These are phyloP conservation scores for Taxillus chinensis DNA, from an alignment of 164 flowering plant genomes.

Conservation along the genomic window DNA sequence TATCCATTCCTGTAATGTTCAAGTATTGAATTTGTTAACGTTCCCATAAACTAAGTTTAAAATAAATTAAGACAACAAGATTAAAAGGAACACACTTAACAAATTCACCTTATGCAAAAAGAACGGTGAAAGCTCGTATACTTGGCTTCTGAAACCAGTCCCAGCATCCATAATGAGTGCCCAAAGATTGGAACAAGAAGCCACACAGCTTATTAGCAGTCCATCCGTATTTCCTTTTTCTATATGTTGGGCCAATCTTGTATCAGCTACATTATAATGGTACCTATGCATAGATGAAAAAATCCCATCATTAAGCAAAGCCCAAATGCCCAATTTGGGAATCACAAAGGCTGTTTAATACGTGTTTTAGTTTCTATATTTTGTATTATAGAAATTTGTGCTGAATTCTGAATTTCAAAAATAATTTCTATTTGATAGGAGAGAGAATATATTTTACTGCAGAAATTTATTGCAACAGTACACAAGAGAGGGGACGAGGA, in stretches of 20 bases:
- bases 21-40: conserved; percentile 1
- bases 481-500: too few relatives aligned
- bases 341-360: background rate
- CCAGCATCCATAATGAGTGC: conserved; percentile 95
- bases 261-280: conserved; percentile 83
- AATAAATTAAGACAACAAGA: background rate
- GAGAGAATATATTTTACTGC: too few relatives aligned
- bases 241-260: conserved; percentile 68
- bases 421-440: too few relatives aligned
- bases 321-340: background rate
- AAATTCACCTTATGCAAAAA: conserved; percentile 66
- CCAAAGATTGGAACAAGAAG: conserved; percentile 87
- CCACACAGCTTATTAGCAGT: conserved; percentile 66
- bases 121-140: conserved; percentile 61
- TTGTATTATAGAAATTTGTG: too few relatives aligned
- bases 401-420: too few relatives aligned
- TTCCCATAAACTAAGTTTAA: background rate
- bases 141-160: conserved; percentile 69
- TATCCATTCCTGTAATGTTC: conserved; percentile 64
- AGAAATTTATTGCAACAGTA: too few relatives aligned
- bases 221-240: conserved; percentile 84
- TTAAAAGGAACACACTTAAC: background rate
- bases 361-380: too few relatives aligned
- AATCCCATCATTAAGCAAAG: conserved; percentile 1
- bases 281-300: conserved; percentile 32